phyloP scores from a whole-genome alignment of 306 rosid genomes.

The Notholithocarpus densiflorus region DNA sequence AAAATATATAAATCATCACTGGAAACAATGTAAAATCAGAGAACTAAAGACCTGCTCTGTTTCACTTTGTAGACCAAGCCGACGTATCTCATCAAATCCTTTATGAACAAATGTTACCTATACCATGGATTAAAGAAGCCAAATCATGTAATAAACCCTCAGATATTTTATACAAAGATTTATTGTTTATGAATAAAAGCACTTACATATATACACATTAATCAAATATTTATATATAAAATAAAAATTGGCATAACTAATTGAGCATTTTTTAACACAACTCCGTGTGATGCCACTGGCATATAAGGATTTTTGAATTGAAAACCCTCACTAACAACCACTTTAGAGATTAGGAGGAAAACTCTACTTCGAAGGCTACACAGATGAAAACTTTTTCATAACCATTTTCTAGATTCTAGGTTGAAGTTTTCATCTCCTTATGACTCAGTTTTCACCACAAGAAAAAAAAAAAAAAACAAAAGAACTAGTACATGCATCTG shows the following conservation, averaged over 20 bases:
- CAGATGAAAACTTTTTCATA: neutral
- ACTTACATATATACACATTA: too few relatives aligned
- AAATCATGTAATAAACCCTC: conserved; percentile 11
- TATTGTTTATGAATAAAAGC: too few relatives aligned
- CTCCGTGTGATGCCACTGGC: neutral
- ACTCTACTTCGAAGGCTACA: neutral
- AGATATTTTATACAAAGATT: conserved; percentile 5
- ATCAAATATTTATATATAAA: too few relatives aligned
- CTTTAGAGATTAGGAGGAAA: neutral
- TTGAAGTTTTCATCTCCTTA: neutral
- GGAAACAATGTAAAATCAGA: conserved; percentile 4
- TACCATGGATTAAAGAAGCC: conserved; percentile 17
- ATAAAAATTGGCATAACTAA: neutral
- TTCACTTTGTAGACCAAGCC: conserved; percentile 85
- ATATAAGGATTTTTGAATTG: neutral
- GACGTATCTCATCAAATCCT: conserved; percentile 96
- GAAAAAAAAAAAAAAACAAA: too few relatives aligned
- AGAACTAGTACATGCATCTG: too few relatives aligned
- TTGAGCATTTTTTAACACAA: neutral
- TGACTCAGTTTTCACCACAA: neutral
- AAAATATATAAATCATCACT: neutral
- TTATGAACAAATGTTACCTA: conserved; percentile 92
- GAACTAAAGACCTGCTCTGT: conserved; percentile 75
- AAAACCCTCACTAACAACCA: neutral
- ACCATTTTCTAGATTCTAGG: neutral